Conservation (phyloP, 148 eudicot genomes). For the Rhododendron ferrugineum region DNA sequence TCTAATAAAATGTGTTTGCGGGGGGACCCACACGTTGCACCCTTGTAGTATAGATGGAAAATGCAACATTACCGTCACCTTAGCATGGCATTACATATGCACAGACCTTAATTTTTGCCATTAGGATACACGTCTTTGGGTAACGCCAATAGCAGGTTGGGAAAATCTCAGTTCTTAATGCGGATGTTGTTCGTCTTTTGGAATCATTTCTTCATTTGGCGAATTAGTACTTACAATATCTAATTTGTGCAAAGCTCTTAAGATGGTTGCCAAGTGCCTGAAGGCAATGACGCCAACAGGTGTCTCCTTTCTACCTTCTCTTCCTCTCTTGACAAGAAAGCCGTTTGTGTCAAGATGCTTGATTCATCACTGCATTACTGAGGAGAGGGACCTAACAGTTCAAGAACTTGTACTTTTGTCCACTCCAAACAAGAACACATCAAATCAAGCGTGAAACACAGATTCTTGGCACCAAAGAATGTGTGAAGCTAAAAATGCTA, state of each 20-base stretch:
- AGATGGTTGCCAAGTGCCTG: not conserved
- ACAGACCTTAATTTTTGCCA: not conserved
- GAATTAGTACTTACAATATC: too few relatives aligned
- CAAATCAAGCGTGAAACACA: not conserved
- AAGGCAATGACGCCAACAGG: not conserved
- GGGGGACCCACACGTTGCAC: too few relatives aligned
- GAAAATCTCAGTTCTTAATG: not conserved
- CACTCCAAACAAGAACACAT: not conserved
- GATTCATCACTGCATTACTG: not conserved
- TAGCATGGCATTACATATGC: not conserved
- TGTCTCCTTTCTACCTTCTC: conserved; percentile 4
- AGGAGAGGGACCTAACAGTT: not conserved
- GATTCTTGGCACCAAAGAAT: too few relatives aligned
- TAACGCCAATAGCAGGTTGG: not conserved
- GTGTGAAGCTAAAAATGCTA: too few relatives aligned
- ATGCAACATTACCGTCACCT: not conserved
- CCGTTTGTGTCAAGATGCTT: not conserved
- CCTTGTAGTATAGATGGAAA: not conserved
- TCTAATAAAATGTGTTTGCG: too few relatives aligned
- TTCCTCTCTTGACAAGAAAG: not conserved
- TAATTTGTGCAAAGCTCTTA: not conserved
- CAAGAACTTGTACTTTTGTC: not conserved
- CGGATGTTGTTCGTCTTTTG: not conserved
- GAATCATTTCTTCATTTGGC: not conserved
- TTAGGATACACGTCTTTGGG: not conserved